Evolutionary conservation across 2,329 filamentous ascomycete species (phyloP).

Genomic region (Penicillium sp.): DNA sequence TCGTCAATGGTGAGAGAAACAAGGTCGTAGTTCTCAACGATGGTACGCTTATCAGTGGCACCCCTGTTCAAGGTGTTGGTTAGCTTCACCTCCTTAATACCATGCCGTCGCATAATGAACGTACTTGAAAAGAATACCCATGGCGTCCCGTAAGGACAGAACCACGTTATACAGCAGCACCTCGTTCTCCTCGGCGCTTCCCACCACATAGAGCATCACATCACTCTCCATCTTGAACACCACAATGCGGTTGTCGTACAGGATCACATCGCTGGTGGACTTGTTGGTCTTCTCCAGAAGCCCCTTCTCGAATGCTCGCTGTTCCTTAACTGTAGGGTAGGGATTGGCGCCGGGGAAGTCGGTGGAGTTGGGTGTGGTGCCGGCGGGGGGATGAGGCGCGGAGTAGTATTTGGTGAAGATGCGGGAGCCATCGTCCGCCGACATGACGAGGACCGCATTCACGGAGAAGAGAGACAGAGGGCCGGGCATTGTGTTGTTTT

Average conservation of each 20-base stretch:
- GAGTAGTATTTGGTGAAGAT: slow-evolving; percentile 94
- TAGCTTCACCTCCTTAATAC: slow-evolving; percentile 8
- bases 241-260: slow-evolving; percentile 94
- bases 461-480: slow-evolving; percentile 73
- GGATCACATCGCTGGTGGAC: slow-evolving; percentile 90
- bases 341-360: slow-evolving; percentile 67
- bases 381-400: slow-evolving; percentile 65
- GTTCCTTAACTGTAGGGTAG: slow-evolving; percentile 85
- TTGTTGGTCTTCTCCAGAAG: slow-evolving; percentile 94
- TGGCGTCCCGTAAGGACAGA: slow-evolving; percentile 80
- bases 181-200: slow-evolving; percentile 90
- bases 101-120: slow-evolving; percentile 25
- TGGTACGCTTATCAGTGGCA: slow-evolving; percentile 94
- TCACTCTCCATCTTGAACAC: slow-evolving; percentile 98
- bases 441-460: slow-evolving; percentile 74
- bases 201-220: slow-evolving; percentile 93
- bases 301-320: slow-evolving; percentile 96
- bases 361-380: slow-evolving; percentile 53
- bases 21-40: slow-evolving; percentile 97
- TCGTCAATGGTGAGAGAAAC: slow-evolving; percentile 93
- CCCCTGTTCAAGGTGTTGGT: slow-evolving; percentile 57
- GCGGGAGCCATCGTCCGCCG: slow-evolving; percentile 81
- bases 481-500: slow-evolving; percentile 59
- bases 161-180: slow-evolving; percentile 94
- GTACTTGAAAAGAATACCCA: slow-evolving; percentile 90